A percentile compares a stretch with the other conserved stretches of the same genome.
These are phyloP conservation scores for Fusarium praegraminearum DNA, from an alignment of 2,329 filamentous ascomycete species.

Conservation along the genomic window DNA sequence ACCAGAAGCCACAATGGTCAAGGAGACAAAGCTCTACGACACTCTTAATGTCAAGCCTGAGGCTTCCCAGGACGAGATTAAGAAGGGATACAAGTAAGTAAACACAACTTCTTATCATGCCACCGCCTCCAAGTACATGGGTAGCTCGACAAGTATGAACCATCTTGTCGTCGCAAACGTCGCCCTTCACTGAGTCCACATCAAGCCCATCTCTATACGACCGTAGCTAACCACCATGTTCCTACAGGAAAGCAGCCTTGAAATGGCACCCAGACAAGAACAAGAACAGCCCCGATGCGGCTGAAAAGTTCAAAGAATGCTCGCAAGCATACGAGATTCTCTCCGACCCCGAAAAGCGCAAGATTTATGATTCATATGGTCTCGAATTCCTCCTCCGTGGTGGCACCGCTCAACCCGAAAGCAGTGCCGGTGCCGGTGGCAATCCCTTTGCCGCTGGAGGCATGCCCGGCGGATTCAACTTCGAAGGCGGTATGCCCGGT, in stretches of 20 bases:
- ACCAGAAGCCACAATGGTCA: slow-evolving; percentile 75
- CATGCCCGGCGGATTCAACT: slow-evolving; percentile 68
- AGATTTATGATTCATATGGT: slow-evolving; percentile 93
- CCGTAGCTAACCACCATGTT: slow-evolving; percentile 52
- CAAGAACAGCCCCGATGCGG: slow-evolving; percentile 85
- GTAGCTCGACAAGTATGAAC: slow-evolving; percentile 2
- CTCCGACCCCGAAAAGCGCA: slow-evolving; percentile 95
- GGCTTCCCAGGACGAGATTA: slow-evolving; percentile 92
- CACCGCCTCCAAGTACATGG: background rate
- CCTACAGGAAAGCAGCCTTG: slow-evolving; percentile 80
- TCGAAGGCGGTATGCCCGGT: slow-evolving; percentile 58
- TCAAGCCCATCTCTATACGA: background rate
- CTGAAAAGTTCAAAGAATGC: slow-evolving; percentile 97
- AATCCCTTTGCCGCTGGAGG: slow-evolving; percentile 70
- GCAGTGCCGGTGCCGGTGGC: slow-evolving; percentile 63
- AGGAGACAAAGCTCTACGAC: slow-evolving; percentile 96
- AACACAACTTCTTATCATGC: background rate
- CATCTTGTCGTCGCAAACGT: background rate
- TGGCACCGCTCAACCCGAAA: slow-evolving; percentile 75
- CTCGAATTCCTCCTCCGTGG: slow-evolving; percentile 92
- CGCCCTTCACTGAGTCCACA: background rate
- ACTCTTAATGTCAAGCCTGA: slow-evolving; percentile 81
- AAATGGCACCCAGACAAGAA: slow-evolving; percentile 99
- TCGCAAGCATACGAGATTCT: slow-evolving; percentile 98
- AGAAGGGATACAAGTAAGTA: slow-evolving; percentile 89